Percentiles rank a stretch among this genome's conserved stretches.
These are phyloP conservation scores for Ascochyta clinopodiicola DNA, from an alignment of 2,329 filamentous ascomycete species.

Conservation along the genomic window DNA sequence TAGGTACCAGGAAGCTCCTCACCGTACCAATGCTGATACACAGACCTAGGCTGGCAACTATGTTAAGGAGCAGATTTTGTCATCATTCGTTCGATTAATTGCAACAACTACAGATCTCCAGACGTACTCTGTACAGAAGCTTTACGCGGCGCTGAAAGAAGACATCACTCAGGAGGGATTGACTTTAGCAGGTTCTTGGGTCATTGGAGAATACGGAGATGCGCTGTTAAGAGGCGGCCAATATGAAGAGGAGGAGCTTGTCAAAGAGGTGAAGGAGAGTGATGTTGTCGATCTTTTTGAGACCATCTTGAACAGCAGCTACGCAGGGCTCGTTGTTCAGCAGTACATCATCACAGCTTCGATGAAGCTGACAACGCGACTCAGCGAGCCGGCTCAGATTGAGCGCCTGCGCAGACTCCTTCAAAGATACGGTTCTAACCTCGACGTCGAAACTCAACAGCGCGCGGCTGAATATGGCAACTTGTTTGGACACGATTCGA, in stretches of 20 bases:
- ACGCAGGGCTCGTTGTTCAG: constrained; percentile 86
- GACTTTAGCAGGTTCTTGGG: constrained; percentile 93
- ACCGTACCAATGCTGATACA: not conserved
- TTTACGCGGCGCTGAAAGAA: constrained; percentile 88
- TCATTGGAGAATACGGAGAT: constrained; percentile 96
- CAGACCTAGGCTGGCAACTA: constrained; percentile 77
- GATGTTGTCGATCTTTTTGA: constrained; percentile 94
- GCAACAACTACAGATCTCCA: constrained; percentile 94
- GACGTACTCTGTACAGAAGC: constrained; percentile 94
- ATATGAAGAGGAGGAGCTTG: constrained; percentile 92
- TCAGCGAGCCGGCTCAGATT: constrained; percentile 83
- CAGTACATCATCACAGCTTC: constrained; percentile 96
- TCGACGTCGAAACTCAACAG: constrained; percentile 96
- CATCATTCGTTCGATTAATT: constrained; percentile 93
- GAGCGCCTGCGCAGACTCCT: constrained; percentile 84
- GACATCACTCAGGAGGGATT: constrained; percentile 98
- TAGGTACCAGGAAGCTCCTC: constrained; percentile 21
- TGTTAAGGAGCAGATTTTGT: constrained; percentile 96
- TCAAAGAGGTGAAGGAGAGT: constrained; percentile 80
- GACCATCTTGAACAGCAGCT: constrained; percentile 91
- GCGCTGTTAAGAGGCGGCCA: constrained; percentile 85
- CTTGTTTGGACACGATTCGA: constrained; percentile 87
- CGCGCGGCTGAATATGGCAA: constrained; percentile 94
- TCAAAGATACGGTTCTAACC: constrained; percentile 77
- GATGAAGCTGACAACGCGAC: constrained; percentile 91